Percentiles rank a stretch among this genome's conserved stretches.
These are phyloP conservation scores for Starmerella gropengiesseri DNA, from an alignment of 805 yeast species.

Conservation along the genomic window DNA sequence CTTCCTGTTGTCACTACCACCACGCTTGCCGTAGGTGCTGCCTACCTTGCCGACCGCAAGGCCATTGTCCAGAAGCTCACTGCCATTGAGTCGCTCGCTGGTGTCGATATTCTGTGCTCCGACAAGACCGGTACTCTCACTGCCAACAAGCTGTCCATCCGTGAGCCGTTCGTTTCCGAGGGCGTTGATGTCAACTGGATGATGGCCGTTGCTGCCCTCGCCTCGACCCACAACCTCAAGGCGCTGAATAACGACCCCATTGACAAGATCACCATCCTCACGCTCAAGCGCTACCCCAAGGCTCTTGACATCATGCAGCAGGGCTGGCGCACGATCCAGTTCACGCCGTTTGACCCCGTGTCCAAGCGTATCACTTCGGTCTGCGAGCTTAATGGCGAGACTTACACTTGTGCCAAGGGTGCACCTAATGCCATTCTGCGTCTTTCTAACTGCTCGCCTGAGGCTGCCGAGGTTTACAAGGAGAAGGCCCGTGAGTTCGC, in stretches of 20 bases:
- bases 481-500: constrained; percentile 96
- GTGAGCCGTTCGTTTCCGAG: constrained; percentile 95
- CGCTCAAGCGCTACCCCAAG: constrained; percentile 80
- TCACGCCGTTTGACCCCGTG: constrained; percentile 97
- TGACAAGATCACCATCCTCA: constrained; percentile 90
- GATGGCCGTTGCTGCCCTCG: constrained; percentile 95
- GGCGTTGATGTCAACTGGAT: constrained; percentile 95
- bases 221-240: constrained; percentile 97
- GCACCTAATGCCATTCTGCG: constrained; percentile 88
- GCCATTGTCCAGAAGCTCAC: constrained; percentile 94
- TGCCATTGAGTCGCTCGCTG: constrained; percentile 93
- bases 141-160: constrained; percentile 88
- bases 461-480: constrained; percentile 85
- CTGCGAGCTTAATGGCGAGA: constrained; percentile 92
- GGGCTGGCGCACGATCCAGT: constrained; percentile 43
- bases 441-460: constrained; percentile 53
- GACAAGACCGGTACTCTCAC: constrained; percentile 97
- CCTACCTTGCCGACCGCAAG: constrained; percentile 91
- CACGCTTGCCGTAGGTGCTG: constrained; percentile 99
- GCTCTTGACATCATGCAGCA: constrained; percentile 41
- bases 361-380: constrained; percentile 92
- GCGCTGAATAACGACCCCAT: constrained; percentile 76
- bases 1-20: constrained; percentile 97
- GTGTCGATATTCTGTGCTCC: constrained; percentile 94
- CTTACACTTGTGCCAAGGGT: constrained; percentile 94